Percentiles rank a stretch among this genome's conserved stretches.
These are phyloP conservation scores for Capsicum chinense DNA, from an alignment of 257 asterid genomes.

Conservation along the genomic window DNA sequence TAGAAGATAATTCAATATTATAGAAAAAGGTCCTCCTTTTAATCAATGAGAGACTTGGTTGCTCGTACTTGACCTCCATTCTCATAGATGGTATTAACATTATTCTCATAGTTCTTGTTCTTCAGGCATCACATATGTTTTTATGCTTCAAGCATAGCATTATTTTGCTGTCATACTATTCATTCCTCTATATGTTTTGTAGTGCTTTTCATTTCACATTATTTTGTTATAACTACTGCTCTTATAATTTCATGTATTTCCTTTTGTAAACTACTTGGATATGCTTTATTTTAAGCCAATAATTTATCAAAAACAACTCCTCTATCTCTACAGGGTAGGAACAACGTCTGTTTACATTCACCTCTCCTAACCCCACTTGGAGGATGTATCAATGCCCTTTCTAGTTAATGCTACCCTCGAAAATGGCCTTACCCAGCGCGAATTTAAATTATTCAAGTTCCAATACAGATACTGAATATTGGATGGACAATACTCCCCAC, in stretches of 20 bases:
- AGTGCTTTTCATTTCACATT: neutral
- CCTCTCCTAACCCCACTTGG: neutral
- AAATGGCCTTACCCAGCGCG: neutral
- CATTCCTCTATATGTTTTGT: neutral
- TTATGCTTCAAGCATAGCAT: no score
- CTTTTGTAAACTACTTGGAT: neutral
- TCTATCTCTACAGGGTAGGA: neutral
- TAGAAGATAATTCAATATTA: neutral
- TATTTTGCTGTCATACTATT: neutral
- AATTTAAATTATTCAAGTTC: neutral
- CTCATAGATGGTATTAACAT: neutral
- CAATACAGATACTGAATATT: neutral
- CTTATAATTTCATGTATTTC: neutral
- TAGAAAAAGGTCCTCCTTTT: neutral
- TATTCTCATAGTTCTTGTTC: neutral
- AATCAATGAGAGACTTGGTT: neutral
- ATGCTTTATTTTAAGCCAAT: neutral
- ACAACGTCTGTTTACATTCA: neutral
- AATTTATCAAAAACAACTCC: neutral
- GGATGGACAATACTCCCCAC: no score
- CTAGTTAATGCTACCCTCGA: neutral
- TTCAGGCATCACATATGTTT: neutral
- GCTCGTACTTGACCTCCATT: neutral
- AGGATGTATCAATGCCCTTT: no score
- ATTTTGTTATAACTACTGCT: neutral